phyloP scores from a whole-genome alignment of 2,329 filamentous ascomycete genomes.

The Rhynchosporium secalis region DNA sequence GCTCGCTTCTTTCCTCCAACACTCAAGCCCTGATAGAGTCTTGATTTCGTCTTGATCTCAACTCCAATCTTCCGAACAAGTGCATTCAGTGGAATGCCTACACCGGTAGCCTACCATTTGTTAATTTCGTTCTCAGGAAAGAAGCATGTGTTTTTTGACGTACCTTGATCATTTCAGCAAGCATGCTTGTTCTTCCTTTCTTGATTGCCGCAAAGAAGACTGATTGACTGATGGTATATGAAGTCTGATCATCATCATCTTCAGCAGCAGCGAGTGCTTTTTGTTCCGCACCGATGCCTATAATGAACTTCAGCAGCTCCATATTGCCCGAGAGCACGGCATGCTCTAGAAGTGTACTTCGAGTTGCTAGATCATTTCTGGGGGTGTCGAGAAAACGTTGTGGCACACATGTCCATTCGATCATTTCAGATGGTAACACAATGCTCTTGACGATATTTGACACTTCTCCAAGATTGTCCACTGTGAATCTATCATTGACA shows the following conservation, averaged over 20 bases:
- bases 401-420: constrained; percentile 46
- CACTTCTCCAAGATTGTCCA: constrained; percentile 73
- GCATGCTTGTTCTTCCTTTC: constrained; percentile 53
- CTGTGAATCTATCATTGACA: constrained; percentile 68
- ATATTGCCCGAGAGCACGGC: constrained; percentile 33
- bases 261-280: constrained; percentile 30
- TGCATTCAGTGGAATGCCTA: constrained; percentile 67
- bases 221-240: constrained; percentile 34
- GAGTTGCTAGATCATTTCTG: constrained; percentile 13
- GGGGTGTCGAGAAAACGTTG: constrained; percentile 33
- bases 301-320: constrained; percentile 36
- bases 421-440: constrained; percentile 53
- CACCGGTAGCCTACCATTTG: constrained; percentile 51
- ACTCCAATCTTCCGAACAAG: constrained; percentile 66
- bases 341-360: constrained; percentile 19
- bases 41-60: constrained; percentile 62
- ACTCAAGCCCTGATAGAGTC: constrained; percentile 74
- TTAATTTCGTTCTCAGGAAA: background rate
- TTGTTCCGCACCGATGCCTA: constrained; percentile 33
- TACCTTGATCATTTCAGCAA: constrained; percentile 62
- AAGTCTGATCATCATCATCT: constrained; percentile 32
- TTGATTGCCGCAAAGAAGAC: constrained; percentile 49
- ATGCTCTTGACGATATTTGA: constrained; percentile 67
- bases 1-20: constrained; percentile 72
- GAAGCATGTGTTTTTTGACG: background rate